Evolutionary conservation across 331 rosid genomes (phyloP), one percentile per base, ranked within the genome.

Genomic region (Acacia pycnantha): DNA sequence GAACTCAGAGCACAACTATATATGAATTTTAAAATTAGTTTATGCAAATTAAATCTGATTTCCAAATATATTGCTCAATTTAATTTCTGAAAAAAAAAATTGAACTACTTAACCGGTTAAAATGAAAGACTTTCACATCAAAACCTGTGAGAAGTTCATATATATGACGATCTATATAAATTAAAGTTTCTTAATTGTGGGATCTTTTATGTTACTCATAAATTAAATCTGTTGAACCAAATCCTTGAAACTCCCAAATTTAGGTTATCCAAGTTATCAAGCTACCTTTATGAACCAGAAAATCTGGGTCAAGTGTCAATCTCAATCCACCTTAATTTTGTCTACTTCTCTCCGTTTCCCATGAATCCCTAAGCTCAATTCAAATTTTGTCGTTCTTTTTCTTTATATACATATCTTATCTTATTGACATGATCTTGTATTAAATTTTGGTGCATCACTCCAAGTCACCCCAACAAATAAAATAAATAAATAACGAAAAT

Each of bases 211-310:
- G 33, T 9, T 0, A 43, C 46, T 10, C 46, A 50, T 16, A 13
- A 50, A 50, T 50, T 29, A 13, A 7, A 37, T 19, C 16, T 68
- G 48, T 11, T 40, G 29, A 40, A 40, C 74, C 51, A 69, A 37
- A 40, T 37, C 50, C 31, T 69, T 69, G 51, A 69, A 69, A 69
- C 31, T 69, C 74, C 74, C 74, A 40, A 69, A 69, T 40, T 69
- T 21, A n/a, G 51, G 74, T 69, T 69, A 69, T 37, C 74, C 8
- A 69, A 69, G 74, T 14, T 12, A 69, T 21, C 74, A 37, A 40
- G 74, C 10, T 40, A 69, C 51, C 31, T 16, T 33, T 2, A 15
- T 62, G 16, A 69, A 69, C 29, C 74, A 40, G 51, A 69, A 69
- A 69, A 35, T 67, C 15, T 67, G 73, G 73, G 48, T 67, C 26